Conservation (phyloP, 169 alveolate genomes). For the Plasmodium fragile region DNA sequence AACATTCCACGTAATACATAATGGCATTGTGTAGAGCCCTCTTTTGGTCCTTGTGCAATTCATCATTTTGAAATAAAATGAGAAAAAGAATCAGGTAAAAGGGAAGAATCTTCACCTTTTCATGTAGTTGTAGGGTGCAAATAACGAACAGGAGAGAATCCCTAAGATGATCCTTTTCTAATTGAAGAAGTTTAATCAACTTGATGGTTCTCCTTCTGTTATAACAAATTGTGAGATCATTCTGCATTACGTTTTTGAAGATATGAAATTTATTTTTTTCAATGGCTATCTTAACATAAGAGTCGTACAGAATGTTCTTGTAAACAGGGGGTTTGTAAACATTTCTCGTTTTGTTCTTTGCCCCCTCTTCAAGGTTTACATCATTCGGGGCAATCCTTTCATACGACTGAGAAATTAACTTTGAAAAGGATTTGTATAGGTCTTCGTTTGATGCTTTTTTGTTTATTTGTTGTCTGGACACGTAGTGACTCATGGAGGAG, state of each 20-base stretch:
- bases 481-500: neutral
- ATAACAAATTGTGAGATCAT: constrained; percentile 13
- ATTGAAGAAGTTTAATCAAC: constrained; percentile 17
- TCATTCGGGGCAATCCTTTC: constrained; percentile 4
- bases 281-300: constrained; percentile 15
- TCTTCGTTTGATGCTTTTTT: constrained; percentile 20
- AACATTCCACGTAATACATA: neutral
- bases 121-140: constrained; percentile 2
- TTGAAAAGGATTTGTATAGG: constrained; percentile 34
- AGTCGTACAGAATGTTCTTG: constrained; percentile 19
- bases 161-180: constrained; percentile 11
- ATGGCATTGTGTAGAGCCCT: neutral
- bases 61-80: constrained; percentile 24
- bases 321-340: neutral
- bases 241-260: constrained; percentile 40
- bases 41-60: constrained; percentile 27
- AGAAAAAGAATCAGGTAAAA: constrained; percentile 49
- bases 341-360: neutral
- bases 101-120: neutral
- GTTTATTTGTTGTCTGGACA: neutral
- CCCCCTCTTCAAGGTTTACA: neutral
- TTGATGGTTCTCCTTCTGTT: constrained; percentile 6
- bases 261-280: constrained; percentile 36
- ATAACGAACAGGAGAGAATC: constrained; percentile 29
- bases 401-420: constrained; percentile 13